Evolutionary conservation across 2,329 filamentous ascomycete species (phyloP), one percentile per base, ranked within the genome.

Genomic region (Trichoderma sp.): DNA sequence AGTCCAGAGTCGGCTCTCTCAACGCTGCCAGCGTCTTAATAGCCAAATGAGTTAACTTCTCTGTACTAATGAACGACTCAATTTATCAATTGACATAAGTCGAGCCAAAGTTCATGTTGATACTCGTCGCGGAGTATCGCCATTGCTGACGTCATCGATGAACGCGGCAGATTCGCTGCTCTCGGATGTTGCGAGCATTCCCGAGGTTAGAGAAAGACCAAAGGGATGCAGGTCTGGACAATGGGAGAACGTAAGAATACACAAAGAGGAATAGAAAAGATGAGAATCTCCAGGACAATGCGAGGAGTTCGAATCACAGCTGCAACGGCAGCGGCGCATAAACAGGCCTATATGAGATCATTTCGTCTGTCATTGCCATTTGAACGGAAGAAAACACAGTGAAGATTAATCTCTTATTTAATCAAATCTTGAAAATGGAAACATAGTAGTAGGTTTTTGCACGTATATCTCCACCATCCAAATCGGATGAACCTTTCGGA

Each of bases 71-170:
- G 6, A 4, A 19, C 8, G 40, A 43, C 40, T n/a, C 7, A n/a
- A 3, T 6, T 8, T 10, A 6, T n/a, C 7, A 4, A n/a, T 10
- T 43, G 5, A 7, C 6, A n/a, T 19, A 1, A 7, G n/a, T n/a
- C 3, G 16, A 43, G 40, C n/a, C 2, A n/a, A n/a, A 3, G 37
- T n/a, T 21, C 21, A 13, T 10, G n/a, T 49, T 24, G 40, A 11
- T 47, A 21, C 19, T 24, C 19, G n/a, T 49, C 47, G 43, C 43
- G 19, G 43, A 49, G n/a, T 49, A 49, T 49, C 43, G n/a, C 43
- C n/a, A 24, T 21, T 21, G 3, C 47, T 49, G 62, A 65, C 52
- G 56, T 65, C 62, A 64, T 63, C 14, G 35, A 24, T 13, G n/a
- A n/a, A 43, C 5, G 19, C 40, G 16, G 40, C 40, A 43, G 33